phyloP scores from a whole-genome alignment of 805 yeast species.

The Wickerhamomyces chambardii region DNA sequence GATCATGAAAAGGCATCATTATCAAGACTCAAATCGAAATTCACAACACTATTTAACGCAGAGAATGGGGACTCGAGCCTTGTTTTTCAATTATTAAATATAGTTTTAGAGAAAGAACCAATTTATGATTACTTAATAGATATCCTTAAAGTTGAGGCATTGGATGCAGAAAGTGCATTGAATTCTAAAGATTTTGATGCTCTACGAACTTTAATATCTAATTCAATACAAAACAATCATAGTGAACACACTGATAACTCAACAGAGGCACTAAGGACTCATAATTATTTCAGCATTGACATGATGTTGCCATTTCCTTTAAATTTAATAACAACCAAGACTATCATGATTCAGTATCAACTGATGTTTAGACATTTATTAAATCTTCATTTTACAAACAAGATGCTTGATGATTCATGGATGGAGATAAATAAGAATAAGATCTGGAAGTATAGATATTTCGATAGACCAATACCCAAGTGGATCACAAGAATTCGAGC shows the following conservation, averaged over 20 bases:
- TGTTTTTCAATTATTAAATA: constrained; percentile 18
- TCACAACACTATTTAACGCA: constrained; percentile 5
- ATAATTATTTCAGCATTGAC: constrained; percentile 47
- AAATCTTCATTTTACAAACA: constrained; percentile 53
- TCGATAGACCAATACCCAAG: constrained; percentile 31
- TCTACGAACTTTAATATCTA: constrained; percentile 33
- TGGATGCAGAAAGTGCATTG: constrained; percentile 44
- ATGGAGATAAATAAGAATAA: constrained; percentile 50
- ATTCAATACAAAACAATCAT: constrained; percentile 22
- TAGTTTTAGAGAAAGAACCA: constrained; percentile 33
- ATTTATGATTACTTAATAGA: constrained; percentile 32
- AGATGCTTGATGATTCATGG: constrained; percentile 61
- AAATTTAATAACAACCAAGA: constrained; percentile 62
- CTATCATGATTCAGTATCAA: constrained; percentile 71
- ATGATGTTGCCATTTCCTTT: constrained; percentile 79
- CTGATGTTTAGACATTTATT: constrained; percentile 65
- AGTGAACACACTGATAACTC: constrained; percentile 12
- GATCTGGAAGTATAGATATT: constrained; percentile 56
- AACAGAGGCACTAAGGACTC: constrained; percentile 28
- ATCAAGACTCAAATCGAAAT: constrained; percentile 24
- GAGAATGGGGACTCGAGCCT: constrained; percentile 8
- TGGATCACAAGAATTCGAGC: constrained; percentile 49
- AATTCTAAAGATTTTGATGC: constrained; percentile 33
- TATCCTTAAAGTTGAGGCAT: constrained; percentile 43
- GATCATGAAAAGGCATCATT: constrained; percentile 19